These are phyloP conservation scores for Tricholoma sp. DNA, from an alignment of 768 basidiomycete species.

Conservation along the genomic window DNA sequence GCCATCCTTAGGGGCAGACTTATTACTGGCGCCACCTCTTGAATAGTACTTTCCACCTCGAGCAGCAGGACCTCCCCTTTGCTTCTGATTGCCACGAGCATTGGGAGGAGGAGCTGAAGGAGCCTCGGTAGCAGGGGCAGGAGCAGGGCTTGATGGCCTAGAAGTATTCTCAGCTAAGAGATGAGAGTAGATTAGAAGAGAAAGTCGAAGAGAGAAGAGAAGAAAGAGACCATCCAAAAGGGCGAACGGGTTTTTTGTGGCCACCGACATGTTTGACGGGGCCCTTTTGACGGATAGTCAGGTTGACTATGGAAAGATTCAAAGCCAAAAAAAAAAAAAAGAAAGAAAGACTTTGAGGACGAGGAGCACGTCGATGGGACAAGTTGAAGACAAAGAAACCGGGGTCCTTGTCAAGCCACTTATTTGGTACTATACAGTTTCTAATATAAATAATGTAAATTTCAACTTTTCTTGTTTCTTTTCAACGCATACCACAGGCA, in stretches of 20 bases:
- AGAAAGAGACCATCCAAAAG: constrained; percentile 63
- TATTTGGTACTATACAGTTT: constrained; percentile 44
- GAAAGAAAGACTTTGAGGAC: constrained; percentile 1
- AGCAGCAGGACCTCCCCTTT: constrained; percentile 52
- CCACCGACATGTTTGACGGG: constrained; percentile 86
- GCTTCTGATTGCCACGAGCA: constrained; percentile 39
- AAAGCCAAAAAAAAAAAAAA: too few species aligned
- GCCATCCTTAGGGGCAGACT: constrained; percentile 33
- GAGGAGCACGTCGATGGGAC: constrained; percentile 1
- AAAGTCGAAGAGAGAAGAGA: constrained; percentile 11
- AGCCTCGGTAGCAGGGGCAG: constrained; percentile 25
- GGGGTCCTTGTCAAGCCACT: constrained; percentile 46
- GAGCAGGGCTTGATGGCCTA: constrained; percentile 35
- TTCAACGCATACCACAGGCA: too few species aligned
- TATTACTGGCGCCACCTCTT: constrained; percentile 49
- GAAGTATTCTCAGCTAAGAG: constrained; percentile 43
- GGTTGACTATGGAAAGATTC: constrained; percentile 9
- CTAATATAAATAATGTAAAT: constrained; percentile 10
- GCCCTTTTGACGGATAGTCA: constrained; percentile 41
- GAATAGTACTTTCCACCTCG: constrained; percentile 67
- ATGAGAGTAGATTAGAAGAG: constrained; percentile 9
- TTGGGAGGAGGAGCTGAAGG: constrained; percentile 37
- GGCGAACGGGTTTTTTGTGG: constrained; percentile 82
- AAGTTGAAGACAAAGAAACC: constrained; percentile 14
- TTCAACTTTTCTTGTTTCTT: too few species aligned